These are phyloP conservation scores for Septoria petroselini DNA, from an alignment of 2,329 filamentous ascomycete genomes.

Conservation along the genomic window DNA sequence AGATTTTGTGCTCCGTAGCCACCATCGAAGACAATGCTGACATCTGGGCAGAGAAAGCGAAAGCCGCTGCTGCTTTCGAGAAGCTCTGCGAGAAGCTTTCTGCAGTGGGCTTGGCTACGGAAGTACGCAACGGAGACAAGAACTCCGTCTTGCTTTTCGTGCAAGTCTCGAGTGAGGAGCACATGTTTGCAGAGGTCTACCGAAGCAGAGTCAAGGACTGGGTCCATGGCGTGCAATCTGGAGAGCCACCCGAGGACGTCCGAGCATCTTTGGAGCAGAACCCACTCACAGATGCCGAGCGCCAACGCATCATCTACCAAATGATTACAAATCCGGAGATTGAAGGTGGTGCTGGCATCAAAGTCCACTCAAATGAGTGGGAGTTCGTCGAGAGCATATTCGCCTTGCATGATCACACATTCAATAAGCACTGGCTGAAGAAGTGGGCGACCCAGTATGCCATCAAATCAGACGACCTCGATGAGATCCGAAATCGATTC, in stretches of 20 bases:
- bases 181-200: slow-evolving; percentile 78
- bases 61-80: slow-evolving; percentile 72
- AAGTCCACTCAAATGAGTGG: slow-evolving; percentile 51
- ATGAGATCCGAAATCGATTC: slow-evolving; percentile 51
- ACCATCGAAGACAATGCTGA: neutral
- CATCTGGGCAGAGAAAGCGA: slow-evolving; percentile 56
- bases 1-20: too few relatives aligned
- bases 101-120: slow-evolving; percentile 76
- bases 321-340: slow-evolving; percentile 54
- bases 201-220: slow-evolving; percentile 82
- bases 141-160: slow-evolving; percentile 78
- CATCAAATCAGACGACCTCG: slow-evolving; percentile 48
- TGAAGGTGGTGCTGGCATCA: slow-evolving; percentile 52
- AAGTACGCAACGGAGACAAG: slow-evolving; percentile 77
- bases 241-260: slow-evolving; percentile 71
- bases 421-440: slow-evolving; percentile 55
- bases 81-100: slow-evolving; percentile 73
- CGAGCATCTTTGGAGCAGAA: slow-evolving; percentile 65
- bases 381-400: slow-evolving; percentile 51
- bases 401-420: slow-evolving; percentile 50
- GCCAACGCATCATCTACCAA: slow-evolving; percentile 81
- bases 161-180: slow-evolving; percentile 69
- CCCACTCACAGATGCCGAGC: slow-evolving; percentile 81
- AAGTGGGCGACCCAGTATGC: slow-evolving; percentile 50
- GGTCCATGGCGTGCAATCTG: slow-evolving; percentile 80